Base-by-base conservation (phyloP, 75 land plant genomes). In the Ceratopteris richardii region DNA sequence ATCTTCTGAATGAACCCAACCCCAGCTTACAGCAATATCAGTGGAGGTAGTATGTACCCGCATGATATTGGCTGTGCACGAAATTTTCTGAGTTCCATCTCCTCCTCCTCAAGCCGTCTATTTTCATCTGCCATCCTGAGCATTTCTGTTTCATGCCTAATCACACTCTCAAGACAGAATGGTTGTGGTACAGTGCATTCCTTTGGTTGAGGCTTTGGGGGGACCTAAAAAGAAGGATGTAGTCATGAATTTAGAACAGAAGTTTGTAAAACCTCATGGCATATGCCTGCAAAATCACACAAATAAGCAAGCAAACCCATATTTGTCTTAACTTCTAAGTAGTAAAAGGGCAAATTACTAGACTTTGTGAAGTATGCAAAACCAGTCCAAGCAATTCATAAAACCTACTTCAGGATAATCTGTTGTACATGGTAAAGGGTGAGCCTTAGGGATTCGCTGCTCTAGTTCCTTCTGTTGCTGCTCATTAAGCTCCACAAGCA, bases 201-300 rank as follows among this genome's bases (percentile, higher is more conserved):
- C 62, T 94, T 94, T 11, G 90, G 96, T 58, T 78, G 75, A 41
- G 98, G 98, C 52, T 83, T 94, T 20, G 83, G 83, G 10, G 96
- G 98, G 4, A 94, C 57, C 98, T 94, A 33, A 33, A 33, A 9
- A 33, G 37, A 33, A 33, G 3, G 37, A 9, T 33, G 37, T 4
- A 33, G 37, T n/a, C n/a, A n/a, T n/a, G n/a, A n/a, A n/a, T n/a
- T n/a, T n/a, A n/a, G n/a, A n/a, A n/a, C n/a, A n/a, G n/a, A n/a
- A n/a, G n/a, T n/a, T n/a, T n/a, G n/a, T n/a, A n/a, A n/a, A n/a
- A n/a, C n/a, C n/a, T n/a, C n/a, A n/a, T n/a, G n/a, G n/a, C n/a
- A n/a, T n/a, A n/a, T n/a, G n/a, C n/a, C n/a, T n/a, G n/a, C n/a
- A n/a, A n/a, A n/a, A n/a, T n/a, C n/a, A n/a, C n/a, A n/a, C n/a